Evolutionary conservation across 768 basidiomycete species (phyloP).

Genomic region (Leucosporidium yakuticum): DNA sequence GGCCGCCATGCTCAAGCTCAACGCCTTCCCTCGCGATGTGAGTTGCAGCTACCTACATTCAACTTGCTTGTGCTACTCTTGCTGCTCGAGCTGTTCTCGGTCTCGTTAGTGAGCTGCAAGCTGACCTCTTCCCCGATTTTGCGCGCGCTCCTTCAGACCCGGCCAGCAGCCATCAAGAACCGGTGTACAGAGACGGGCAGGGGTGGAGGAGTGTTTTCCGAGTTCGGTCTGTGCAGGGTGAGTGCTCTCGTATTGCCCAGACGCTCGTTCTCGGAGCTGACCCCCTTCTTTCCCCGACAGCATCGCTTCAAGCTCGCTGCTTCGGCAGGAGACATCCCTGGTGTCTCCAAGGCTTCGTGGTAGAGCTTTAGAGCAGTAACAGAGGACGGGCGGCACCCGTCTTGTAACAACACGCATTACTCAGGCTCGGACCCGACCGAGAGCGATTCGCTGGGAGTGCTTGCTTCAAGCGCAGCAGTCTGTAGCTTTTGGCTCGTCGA

Average conservation of each 20-base stretch:
- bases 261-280: background rate
- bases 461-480: too few species aligned
- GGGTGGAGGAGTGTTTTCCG: conserved; percentile 79
- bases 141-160: conserved; percentile 2
- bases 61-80: background rate
- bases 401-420: background rate
- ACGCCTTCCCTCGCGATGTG: conserved; percentile 73
- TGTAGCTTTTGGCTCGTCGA: too few species aligned
- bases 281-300: conserved; percentile 47
- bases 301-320: conserved; percentile 88
- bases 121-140: background rate
- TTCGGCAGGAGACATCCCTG: conserved; percentile 70
- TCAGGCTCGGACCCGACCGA: too few species aligned
- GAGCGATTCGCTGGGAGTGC: too few species aligned
- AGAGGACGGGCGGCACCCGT: background rate
- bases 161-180: conserved; percentile 83
- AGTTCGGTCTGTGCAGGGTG: conserved; percentile 84
- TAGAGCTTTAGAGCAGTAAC: conserved; percentile 42
- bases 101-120: background rate
- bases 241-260: conserved; percentile 36
- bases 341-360: conserved; percentile 90
- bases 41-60: conserved; percentile 30
- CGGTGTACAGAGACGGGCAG: conserved; percentile 77
- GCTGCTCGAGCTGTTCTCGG: background rate
- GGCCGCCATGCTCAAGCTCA: conserved; percentile 88